Conservation (phyloP, 1,284 basidiomycete species). For the Vanrija humicola region DNA sequence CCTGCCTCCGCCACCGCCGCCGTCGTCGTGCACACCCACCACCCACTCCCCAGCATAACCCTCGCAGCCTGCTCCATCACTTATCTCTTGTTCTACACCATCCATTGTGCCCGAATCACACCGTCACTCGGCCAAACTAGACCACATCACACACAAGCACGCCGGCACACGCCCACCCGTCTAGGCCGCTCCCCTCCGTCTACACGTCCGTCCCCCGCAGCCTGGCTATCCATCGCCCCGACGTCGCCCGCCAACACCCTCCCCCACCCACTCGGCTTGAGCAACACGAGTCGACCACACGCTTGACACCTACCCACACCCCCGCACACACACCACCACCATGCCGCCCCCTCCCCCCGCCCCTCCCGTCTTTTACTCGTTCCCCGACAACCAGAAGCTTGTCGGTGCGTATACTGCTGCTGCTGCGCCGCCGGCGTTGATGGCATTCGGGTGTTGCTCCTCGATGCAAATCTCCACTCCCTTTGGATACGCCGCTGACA, state of each 20-base stretch:
- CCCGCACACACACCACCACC: conserved; percentile 1
- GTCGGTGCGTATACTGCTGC: conserved; percentile 49
- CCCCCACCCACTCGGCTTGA: neutral
- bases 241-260: neutral
- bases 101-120: neutral
- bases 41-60: too few relatives aligned
- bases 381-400: conserved; percentile 60
- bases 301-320: neutral
- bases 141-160: neutral
- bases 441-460: neutral
- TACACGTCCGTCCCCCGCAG: neutral
- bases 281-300: neutral
- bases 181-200: too few relatives aligned
- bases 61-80: too few relatives aligned
- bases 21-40: too few relatives aligned
- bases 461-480: neutral
- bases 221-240: neutral
- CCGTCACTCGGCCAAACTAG: neutral
- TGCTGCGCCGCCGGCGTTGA: neutral
- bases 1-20: too few relatives aligned
- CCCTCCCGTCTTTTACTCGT: conserved; percentile 71
- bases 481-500: conserved; percentile 4
- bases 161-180: too few relatives aligned
- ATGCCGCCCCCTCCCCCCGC: conserved; percentile 52
- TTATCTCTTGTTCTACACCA: too few relatives aligned